Evolutionary conservation across 176 grass and related monocot genomes (phyloP).

Genomic region (Phragmites australis): DNA sequence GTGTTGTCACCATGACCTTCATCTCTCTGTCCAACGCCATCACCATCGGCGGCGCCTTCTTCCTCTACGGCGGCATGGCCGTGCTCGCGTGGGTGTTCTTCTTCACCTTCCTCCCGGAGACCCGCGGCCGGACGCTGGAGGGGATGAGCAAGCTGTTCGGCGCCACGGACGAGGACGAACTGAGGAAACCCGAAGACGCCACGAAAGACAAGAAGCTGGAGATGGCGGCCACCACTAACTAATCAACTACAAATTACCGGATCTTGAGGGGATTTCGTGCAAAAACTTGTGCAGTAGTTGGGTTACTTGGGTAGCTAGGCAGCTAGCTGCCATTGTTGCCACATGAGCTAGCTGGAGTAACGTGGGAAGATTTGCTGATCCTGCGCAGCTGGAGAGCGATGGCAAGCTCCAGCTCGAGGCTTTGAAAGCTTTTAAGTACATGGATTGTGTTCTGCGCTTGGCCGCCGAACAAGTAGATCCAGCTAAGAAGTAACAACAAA

Average conservation of each 20-base stretch:
- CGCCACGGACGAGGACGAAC: neutral
- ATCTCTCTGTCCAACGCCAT: slow-evolving; percentile 68
- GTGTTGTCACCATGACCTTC: slow-evolving; percentile 86
- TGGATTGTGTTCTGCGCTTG: slow-evolving; percentile 2
- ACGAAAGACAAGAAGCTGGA: slow-evolving; percentile 48
- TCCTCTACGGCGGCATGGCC: slow-evolving; percentile 66
- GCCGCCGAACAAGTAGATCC: no score
- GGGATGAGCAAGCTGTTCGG: slow-evolving; percentile 67
- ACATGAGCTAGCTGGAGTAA: slow-evolving; percentile 31
- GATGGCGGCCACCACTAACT: slow-evolving; percentile 42
- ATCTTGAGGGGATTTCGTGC: neutral
- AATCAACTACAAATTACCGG: slow-evolving; percentile 34
- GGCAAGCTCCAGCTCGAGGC: slow-evolving; percentile 35
- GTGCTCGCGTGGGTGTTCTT: slow-evolving; percentile 59
- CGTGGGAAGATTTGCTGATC: slow-evolving; percentile 55
- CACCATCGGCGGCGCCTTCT: slow-evolving; percentile 85
- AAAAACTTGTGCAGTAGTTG: slow-evolving; percentile 19
- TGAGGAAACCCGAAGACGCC: slow-evolving; percentile 1
- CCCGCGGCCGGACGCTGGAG: slow-evolving; percentile 69
- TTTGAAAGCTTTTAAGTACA: slow-evolving; percentile 26
- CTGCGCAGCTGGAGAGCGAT: slow-evolving; percentile 38
- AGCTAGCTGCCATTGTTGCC: slow-evolving; percentile 33
- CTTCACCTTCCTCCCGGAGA: slow-evolving; percentile 71
- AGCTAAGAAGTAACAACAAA: no score
- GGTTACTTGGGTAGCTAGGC: neutral